Conservation (phyloP, 108 stramenopile species). For the Seminavis robusta region DNA sequence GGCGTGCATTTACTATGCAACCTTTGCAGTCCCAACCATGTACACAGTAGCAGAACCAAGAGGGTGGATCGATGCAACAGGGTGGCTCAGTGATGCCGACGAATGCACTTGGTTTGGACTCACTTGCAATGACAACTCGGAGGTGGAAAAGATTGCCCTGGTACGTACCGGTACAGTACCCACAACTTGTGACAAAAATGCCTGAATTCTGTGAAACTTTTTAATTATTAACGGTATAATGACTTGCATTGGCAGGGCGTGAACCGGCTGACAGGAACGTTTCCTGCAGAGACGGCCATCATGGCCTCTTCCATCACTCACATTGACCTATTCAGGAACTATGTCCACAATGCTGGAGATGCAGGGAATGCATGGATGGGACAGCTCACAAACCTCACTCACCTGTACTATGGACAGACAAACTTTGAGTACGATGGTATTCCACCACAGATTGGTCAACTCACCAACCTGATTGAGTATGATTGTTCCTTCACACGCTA, state of each 20-base stretch:
- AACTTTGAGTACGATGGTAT: too few species aligned
- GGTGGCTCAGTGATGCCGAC: too few species aligned
- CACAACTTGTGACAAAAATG: constrained; percentile 33
- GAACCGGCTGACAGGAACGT: constrained; percentile 33
- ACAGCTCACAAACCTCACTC: constrained; percentile 23
- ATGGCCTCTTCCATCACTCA: constrained; percentile 12
- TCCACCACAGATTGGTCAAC: neutral
- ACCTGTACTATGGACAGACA: too few species aligned
- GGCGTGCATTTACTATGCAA: constrained; percentile 21
- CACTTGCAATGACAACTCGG: constrained; percentile 34
- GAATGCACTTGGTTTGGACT: constrained; percentile 66
- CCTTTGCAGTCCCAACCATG: too few species aligned
- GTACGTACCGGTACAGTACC: too few species aligned
- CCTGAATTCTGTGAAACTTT: too few species aligned
- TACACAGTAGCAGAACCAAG: too few species aligned
- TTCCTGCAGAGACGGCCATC: constrained; percentile 23
- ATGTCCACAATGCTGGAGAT: constrained; percentile 41
- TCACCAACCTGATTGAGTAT: neutral
- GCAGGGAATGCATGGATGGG: constrained; percentile 35
- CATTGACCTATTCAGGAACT: constrained; percentile 31
- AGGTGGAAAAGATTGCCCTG: constrained; percentile 30
- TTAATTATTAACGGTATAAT: too few species aligned
- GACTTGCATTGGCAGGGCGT: constrained; percentile 18
- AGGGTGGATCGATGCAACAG: too few species aligned
- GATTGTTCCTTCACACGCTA: too few species aligned